These are phyloP conservation scores for Leishmania major DNA, from an alignment of 208 protist species.

Conservation along the genomic window DNA sequence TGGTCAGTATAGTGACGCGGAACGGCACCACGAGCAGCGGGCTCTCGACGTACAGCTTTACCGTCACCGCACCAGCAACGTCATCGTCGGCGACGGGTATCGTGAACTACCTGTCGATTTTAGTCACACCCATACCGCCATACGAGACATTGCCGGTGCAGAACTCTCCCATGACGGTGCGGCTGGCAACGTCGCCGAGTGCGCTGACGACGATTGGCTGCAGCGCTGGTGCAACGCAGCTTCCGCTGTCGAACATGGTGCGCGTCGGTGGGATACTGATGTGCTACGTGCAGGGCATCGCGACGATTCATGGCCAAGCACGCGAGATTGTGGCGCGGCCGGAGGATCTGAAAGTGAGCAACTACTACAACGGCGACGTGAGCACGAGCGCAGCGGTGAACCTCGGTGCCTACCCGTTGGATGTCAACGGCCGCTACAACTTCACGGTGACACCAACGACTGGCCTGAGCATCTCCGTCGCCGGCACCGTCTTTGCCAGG, in stretches of 20 bases:
- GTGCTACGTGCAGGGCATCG: conserved; percentile 65
- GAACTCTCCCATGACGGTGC: conserved; percentile 67
- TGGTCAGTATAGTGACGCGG: conserved; percentile 32
- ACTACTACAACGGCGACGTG: conserved; percentile 38
- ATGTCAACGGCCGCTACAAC: conserved; percentile 59
- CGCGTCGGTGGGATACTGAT: conserved; percentile 39
- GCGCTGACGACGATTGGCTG: conserved; percentile 48
- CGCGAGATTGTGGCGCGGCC: conserved; percentile 60
- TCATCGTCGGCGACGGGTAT: background rate
- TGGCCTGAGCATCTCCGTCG: conserved; percentile 34
- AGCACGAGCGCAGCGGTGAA: conserved; percentile 28
- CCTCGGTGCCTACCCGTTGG: conserved; percentile 53
- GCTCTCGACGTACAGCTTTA: conserved; percentile 61
- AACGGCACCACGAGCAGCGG: conserved; percentile 29
- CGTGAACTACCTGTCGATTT: conserved; percentile 66
- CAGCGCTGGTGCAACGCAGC: conserved; percentile 11
- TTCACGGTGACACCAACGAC: conserved; percentile 42
- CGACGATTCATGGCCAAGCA: conserved; percentile 38
- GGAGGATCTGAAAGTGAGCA: conserved; percentile 38
- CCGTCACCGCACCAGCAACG: conserved; percentile 48
- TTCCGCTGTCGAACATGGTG: conserved; percentile 50
- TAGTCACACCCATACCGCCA: conserved; percentile 34
- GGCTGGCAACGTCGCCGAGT: conserved; percentile 56
- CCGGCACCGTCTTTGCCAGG: conserved; percentile 37
- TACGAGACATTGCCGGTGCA: conserved; percentile 56